Evolutionary conservation across 73 alveolate species (phyloP), one percentile per base, ranked within the genome.

Genomic region (Blepharisma stoltei): DNA sequence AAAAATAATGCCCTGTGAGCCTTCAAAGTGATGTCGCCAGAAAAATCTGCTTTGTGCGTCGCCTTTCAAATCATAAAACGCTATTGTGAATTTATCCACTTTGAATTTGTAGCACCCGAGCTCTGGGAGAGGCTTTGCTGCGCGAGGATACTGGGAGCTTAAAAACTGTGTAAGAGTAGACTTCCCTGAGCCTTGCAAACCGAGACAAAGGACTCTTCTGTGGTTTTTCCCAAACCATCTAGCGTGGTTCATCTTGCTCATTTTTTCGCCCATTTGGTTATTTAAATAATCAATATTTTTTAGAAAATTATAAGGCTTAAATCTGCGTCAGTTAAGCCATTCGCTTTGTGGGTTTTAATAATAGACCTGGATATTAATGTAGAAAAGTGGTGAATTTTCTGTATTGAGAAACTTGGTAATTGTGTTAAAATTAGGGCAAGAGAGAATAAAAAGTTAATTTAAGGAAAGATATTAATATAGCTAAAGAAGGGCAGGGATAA

Each of bases 191-290:
- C 49, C 38, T 60, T 60, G 14, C 46, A 60, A 47, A 14, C 73
- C 73, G 18, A 60, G 73, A 25, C 73, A 60, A 9, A 60, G 37
- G 46, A 60, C 45, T 60, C 73, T 60, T 60, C 73, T 0, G 73
- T 60, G 37, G 73, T 60, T 60, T 60, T 60, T 60, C 46, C 73
- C 46, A 38, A 60, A 60, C 73, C 73, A 60, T 60, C 73, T n/a
- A 9, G 73, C 14, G 46, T 60, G 73, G 23, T 60, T 60, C 46
- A 60, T 8, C 23, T 60, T 60, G 46, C 73, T 60, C 18, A 14
- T 25, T 14, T n/a, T 60, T 60, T 60, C 45, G 14, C 73, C 73
- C 73, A 60, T 60, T 32, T 32, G 41, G 41, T 32, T 32, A 32
- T 32, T 32, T 32, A 32, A 32, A 32, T 32, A 32, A 32, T 32